Evolutionary conservation across 345 rosid species (phyloP), one percentile per base, ranked within the genome.

Genomic region (Lumnitzera littorea): DNA sequence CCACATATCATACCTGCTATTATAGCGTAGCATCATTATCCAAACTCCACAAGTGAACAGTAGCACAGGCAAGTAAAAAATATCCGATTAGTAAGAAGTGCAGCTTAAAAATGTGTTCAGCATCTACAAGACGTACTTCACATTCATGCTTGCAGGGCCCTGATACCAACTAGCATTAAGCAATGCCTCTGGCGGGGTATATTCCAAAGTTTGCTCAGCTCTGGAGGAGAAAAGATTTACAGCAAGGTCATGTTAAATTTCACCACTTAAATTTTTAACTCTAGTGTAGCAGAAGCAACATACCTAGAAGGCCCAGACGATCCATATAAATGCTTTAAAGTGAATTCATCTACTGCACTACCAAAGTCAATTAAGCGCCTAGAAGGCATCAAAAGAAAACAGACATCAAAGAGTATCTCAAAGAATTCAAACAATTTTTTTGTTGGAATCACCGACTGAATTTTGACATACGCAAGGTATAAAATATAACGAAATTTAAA

Each of bases 291-390:
- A 46, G 36, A 58, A 71, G 29, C 50, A 43, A 62, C 41, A 64
- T 84, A 91, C 98, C 91, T 87, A 43, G 95, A 89, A 65, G 98
- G 98, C 67, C 98, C 98, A 56, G 67, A 67, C 36, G 89, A 76
- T 36, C 95, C 95, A 65, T 89, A 89, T 2, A 87, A 57, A 74
- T 91, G 86, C 79, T 85, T 85, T 76, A 87, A 24, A 15, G 96
- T 84, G 75, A 83, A 91, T 27, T 84, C 95, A 76, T 91, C 90
- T 62, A 89, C 72, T 60, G 95, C 91, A 70, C 96, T 89, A 58
- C 98, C 98, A 76, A 91, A 91, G 79, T 91, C 98, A 68, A 91
- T 91, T 73, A 91, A 74, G 61, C 95, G 92, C 92, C 98, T 91
- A 70, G 56, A 63, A 53, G 63, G 65, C 57, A 27, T 36, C 56